Conservation (phyloP, 331 rosid species). For the Erythrophleum ivorense region DNA sequence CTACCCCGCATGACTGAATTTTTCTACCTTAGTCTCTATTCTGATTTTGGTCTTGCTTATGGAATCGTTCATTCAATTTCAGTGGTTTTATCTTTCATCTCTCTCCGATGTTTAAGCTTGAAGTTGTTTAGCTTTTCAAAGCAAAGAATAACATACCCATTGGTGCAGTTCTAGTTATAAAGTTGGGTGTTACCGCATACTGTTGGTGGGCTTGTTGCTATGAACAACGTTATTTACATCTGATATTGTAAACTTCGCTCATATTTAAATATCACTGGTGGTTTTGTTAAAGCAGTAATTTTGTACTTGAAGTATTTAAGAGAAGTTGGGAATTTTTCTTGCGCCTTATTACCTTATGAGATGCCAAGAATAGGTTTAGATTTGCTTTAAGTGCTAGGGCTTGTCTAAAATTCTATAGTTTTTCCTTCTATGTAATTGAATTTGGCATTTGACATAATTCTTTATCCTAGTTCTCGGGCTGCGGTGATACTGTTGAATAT, state of each 20-base stretch:
- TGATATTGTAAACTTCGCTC: not conserved
- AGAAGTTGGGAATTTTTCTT: no score
- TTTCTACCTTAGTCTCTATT: not conserved
- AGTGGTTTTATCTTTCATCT: not conserved
- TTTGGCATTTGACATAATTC: not conserved
- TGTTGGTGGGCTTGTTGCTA: not conserved
- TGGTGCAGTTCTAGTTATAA: not conserved
- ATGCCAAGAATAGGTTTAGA: no score
- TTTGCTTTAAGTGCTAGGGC: no score
- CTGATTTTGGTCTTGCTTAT: not conserved
- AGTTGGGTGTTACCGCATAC: not conserved
- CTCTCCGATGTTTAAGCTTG: not conserved
- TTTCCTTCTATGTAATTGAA: not conserved
- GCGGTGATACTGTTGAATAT: not conserved
- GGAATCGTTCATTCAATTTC: not conserved
- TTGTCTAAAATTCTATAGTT: no score
- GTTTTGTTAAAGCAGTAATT: not conserved
- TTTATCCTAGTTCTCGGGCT: not conserved
- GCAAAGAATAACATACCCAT: not conserved
- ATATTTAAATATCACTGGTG: not conserved
- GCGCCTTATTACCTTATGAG: no score
- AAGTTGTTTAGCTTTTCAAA: not conserved
- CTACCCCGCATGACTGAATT: not conserved
- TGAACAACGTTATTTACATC: not conserved
- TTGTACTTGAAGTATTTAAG: no score